Conservation (phyloP, 2,329 filamentous ascomycete species). For the Chaetomium sp. region DNA sequence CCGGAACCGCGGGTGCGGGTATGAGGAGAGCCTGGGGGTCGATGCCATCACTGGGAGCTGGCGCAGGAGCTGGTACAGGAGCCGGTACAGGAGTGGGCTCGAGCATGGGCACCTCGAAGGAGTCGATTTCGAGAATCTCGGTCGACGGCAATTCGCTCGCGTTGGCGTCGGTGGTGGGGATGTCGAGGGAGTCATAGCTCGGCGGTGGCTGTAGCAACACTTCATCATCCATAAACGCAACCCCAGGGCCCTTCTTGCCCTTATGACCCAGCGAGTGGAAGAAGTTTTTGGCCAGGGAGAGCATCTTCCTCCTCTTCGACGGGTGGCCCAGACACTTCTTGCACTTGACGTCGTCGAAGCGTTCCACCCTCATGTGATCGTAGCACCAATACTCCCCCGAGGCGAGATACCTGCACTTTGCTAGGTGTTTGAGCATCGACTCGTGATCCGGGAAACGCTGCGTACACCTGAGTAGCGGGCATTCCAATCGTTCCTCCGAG, state of each 20-base stretch:
- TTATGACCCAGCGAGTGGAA: constrained; percentile 57
- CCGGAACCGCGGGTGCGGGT: constrained; percentile 14
- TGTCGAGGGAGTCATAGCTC: constrained; percentile 50
- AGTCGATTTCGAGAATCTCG: constrained; percentile 58
- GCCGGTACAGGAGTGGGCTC: constrained; percentile 16
- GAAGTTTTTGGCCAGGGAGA: constrained; percentile 57
- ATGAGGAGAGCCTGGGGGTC: constrained; percentile 39
- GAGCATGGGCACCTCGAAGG: constrained; percentile 43
- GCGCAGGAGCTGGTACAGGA: constrained; percentile 12
- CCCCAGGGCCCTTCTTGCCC: constrained; percentile 43
- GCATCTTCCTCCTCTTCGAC: constrained; percentile 54
- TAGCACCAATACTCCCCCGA: constrained; percentile 60
- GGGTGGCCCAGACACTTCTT: constrained; percentile 53
- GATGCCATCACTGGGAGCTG: constrained; percentile 33
- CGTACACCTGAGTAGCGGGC: constrained; percentile 55
- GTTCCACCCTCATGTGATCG: constrained; percentile 55
- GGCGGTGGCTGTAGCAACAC: constrained; percentile 46
- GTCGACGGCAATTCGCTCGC: constrained; percentile 51
- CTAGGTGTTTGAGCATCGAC: constrained; percentile 56
- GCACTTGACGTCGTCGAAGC: constrained; percentile 55
- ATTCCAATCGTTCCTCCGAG: constrained; percentile 51
- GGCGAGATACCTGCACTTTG: constrained; percentile 50
- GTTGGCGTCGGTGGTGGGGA: constrained; percentile 25
- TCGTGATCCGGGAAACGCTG: constrained; percentile 55
- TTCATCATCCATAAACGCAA: constrained; percentile 40